Conservation (phyloP, 768 basidiomycete species). For the Sporobolomyces phaffii region DNA sequence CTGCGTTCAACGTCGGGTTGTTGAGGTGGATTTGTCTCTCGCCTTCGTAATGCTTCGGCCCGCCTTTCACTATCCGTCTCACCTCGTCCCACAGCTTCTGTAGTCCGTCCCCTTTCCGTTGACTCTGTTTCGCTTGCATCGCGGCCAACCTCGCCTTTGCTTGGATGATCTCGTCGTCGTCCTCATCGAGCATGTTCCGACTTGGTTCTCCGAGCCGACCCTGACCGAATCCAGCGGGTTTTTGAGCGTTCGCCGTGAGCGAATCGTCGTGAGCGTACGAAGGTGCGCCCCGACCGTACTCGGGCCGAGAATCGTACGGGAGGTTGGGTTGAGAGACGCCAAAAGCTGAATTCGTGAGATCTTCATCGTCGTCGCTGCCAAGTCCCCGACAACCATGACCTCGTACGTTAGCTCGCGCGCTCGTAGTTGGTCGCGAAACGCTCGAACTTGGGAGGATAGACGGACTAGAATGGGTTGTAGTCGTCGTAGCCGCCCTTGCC, state of each 20-base stretch:
- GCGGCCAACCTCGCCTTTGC: conserved; percentile 29
- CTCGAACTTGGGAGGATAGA: too few relatives aligned
- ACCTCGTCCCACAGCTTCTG: conserved; percentile 3
- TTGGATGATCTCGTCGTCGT: conserved; percentile 35
- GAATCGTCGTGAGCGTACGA: conserved; percentile 8
- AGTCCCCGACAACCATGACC: background rate
- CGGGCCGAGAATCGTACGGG: conserved; percentile 5
- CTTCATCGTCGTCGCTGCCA: conserved; percentile 32
- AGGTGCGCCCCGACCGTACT: background rate
- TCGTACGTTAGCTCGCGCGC: too few relatives aligned
- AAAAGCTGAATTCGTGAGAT: background rate
- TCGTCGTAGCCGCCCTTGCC: conserved; percentile 11
- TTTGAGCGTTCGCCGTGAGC: conserved; percentile 21
- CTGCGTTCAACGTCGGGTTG: conserved; percentile 57
- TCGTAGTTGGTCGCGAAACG: too few relatives aligned
- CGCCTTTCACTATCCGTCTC: conserved; percentile 8
- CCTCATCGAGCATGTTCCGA: conserved; percentile 33
- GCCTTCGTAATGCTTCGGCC: conserved; percentile 49
- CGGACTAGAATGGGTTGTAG: conserved; percentile 34
- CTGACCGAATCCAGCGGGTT: conserved; percentile 26
- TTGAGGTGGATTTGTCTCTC: conserved; percentile 80
- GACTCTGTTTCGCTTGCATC: conserved; percentile 20
- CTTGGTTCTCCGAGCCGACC: conserved; percentile 13
- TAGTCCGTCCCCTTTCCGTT: background rate
- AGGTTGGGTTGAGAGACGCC: background rate